Evolutionary conservation across 495 filamentous ascomycete genomes (phyloP), one percentile per base, ranked within the genome.

Genomic region (Xylaria acuta): DNA sequence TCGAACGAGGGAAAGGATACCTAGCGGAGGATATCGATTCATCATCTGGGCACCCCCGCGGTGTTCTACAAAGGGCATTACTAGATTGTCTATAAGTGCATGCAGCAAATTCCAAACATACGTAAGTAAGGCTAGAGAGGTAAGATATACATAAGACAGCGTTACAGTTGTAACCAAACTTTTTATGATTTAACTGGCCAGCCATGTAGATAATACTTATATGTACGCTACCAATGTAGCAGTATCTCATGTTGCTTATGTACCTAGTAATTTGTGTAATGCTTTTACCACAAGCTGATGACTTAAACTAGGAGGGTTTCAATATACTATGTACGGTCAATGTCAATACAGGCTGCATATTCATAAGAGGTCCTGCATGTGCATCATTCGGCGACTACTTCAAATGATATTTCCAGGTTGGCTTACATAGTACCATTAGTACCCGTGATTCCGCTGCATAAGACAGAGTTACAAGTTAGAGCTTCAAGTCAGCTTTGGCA

Each of bases 261-360:
- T n/a, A 1, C 27, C 51, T 30, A 56, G 51, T 32, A 32, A 16
- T 3, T 49, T 53, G 8, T 22, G 20, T 53, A 27, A 14, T 25
- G 9, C 11, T 11, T 27, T 53, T 40, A 53, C 25, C 8, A 53
- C 49, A 53, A 53, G 22, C 27, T 53, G 41, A 45, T 34, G 22
- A 20, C 41, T 30, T 30, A 49, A 47, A 64, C 25, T 45, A 16
- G 41, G 38, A 64, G 62, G 36, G 62, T 64, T 47, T 64, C 62
- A 64, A 47, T 47, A 16, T 34, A 30, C 25, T n/a, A n/a, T n/a
- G n/a, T n/a, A n/a, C n/a, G n/a, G n/a, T n/a, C n/a, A n/a, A n/a
- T n/a, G 7, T 41, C 59, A 63, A 40, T 22, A 47, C 41, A 64
- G 62, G 41, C 40, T 16, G 6, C 40, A 34, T 12, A 11, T 47